Evolutionary conservation across 352 stramenopile species (phyloP).

Genomic region (Phytophthora melonis): DNA sequence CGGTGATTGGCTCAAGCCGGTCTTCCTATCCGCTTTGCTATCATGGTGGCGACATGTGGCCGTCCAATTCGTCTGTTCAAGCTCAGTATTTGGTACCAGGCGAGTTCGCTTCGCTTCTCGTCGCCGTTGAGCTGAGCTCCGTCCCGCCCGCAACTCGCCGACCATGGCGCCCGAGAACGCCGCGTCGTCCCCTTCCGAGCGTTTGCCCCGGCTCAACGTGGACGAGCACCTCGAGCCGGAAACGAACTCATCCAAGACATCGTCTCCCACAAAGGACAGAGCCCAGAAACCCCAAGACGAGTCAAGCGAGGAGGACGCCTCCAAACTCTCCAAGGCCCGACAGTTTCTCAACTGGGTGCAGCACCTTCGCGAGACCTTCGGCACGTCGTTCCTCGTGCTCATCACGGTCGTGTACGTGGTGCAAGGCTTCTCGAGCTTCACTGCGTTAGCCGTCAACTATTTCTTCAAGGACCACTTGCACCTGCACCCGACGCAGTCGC

Average conservation of each 20-base stretch:
- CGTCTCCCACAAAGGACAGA: background rate
- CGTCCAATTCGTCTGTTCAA: constrained; percentile 8
- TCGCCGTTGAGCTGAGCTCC: background rate
- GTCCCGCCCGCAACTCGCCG: constrained; percentile 11
- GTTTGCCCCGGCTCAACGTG: constrained; percentile 31
- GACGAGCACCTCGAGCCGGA: constrained; percentile 21
- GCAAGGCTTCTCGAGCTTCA: constrained; percentile 95
- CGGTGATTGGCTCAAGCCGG: constrained; percentile 18
- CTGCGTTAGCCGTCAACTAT: constrained; percentile 94
- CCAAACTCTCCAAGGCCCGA: constrained; percentile 31
- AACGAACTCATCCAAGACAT: background rate
- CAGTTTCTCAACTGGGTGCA: constrained; percentile 62
- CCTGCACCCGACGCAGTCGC: constrained; percentile 92
- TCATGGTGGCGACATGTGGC: constrained; percentile 29
- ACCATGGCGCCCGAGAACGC: constrained; percentile 25
- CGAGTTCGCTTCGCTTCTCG: background rate
- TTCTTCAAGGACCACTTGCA: constrained; percentile 97
- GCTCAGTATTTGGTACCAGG: background rate
- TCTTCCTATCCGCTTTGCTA: constrained; percentile 35
- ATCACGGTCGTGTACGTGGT: constrained; percentile 92
- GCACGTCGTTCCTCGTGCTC: constrained; percentile 72
- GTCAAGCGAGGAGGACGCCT: constrained; percentile 5
- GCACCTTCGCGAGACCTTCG: constrained; percentile 71
- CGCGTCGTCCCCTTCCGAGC: constrained; percentile 22
- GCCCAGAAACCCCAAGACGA: constrained; percentile 2